Evolutionary conservation across 129 eudicot genomes (phyloP).

Genomic region (Deinandra increscens): DNA sequence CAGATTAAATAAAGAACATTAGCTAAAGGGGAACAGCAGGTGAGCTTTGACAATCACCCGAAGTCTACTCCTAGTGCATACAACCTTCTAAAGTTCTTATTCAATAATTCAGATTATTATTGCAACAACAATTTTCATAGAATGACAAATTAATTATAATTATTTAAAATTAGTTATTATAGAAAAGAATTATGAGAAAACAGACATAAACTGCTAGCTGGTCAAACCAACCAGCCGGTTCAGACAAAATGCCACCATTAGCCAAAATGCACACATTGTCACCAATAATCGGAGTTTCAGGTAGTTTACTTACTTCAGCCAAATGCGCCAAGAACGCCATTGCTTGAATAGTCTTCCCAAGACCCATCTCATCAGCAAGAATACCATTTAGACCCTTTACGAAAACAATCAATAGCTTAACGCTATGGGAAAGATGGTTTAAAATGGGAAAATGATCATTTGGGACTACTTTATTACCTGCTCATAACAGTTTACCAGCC

Average conservation of each 20-base stretch:
- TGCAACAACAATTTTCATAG: background rate
- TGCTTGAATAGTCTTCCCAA: conserved; percentile 98
- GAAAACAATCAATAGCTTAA: conserved; percentile 19
- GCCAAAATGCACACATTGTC: background rate
- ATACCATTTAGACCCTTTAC: conserved; percentile 92
- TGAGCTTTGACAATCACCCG: background rate
- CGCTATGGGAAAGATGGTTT: conserved; percentile 4
- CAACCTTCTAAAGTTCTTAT: conserved; percentile 5
- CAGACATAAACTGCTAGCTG: background rate
- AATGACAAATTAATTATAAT: background rate
- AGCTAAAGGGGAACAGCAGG: background rate
- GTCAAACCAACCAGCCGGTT: background rate
- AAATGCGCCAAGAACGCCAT: conserved; percentile 99
- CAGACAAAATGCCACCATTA: background rate
- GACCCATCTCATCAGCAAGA: conserved; percentile 99
- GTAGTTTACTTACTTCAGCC: conserved; percentile 72
- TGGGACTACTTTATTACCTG: conserved; percentile 54
- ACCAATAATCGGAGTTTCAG: conserved; percentile 12
- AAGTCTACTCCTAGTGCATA: background rate
- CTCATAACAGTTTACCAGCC: conserved; percentile 98
- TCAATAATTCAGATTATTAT: background rate
- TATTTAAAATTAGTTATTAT: background rate
- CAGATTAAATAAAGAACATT: background rate
- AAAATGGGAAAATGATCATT: background rate
- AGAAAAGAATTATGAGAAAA: background rate